Base-by-base conservation (phyloP, 1,284 basidiomycete genomes). In the Pseudozyma sp. region DNA sequence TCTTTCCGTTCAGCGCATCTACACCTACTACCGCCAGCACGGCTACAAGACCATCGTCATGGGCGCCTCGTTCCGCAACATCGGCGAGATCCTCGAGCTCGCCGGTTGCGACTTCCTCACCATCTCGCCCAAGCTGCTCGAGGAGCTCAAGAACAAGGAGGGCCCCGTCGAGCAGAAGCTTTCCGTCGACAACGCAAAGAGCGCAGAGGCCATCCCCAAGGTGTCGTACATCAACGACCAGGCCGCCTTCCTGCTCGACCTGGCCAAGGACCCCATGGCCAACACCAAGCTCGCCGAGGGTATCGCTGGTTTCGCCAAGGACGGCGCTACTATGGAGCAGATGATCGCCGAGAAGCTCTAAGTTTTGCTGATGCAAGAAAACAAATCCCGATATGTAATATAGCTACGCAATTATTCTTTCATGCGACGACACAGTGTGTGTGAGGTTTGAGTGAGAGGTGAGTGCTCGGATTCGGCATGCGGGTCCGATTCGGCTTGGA, bases 41-140 rank as follows among this genome's bases (percentile, higher is more conserved):
- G 89, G 90, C 75, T 98, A 98, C 90, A 94, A 95, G 85, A 99
- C 96, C 79, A 98, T 98, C 86, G 95, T 99, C 86, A 99, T 99
- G 96, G 96, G 96, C 85, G 96, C 96, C 71, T 97, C 94, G 57
- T 99, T 99, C 94, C 76, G 73, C 46, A 81, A 94, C 92, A 86
- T 87, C 63, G 92, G 93, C 81, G 96, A 98, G 88, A 97, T 99
- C 87, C 92, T 91, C 85, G 90, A 93, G 19, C 90, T 99, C 59
- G 94, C 95, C 69, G 96, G 96, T 81, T 92, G 95, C 77, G 96
- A 98, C 87, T 82, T 92, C 90, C 88, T 98, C 75, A 98, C 96
- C 83, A 97, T 98, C 84, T 88, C 95, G 14, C 96, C 96, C 71
- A 84, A 89, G 62, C 89, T 98, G 51, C 91, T 98, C 77, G 93